phyloP scores from a whole-genome alignment of 257 asterid genomes.

The Solanum microdontum region DNA sequence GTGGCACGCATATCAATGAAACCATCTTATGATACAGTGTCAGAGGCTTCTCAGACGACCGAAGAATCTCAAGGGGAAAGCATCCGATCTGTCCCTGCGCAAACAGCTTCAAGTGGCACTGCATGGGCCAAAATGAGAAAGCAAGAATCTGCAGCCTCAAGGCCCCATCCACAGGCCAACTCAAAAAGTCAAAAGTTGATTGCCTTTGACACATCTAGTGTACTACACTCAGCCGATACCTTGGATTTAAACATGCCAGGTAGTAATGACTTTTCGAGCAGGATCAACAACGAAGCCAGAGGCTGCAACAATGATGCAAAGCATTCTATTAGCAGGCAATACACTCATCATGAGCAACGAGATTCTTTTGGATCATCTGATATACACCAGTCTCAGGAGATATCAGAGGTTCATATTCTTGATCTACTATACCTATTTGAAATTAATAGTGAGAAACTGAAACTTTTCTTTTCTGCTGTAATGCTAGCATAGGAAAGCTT shows the following conservation, averaged over 20 bases:
- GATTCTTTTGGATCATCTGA: background rate
- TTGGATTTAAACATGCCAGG: slow-evolving; percentile 22
- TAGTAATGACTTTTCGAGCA: slow-evolving; percentile 7
- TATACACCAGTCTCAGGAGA: background rate
- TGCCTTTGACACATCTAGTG: slow-evolving; percentile 13
- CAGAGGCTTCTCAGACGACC: slow-evolving; percentile 59
- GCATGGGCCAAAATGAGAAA: slow-evolving; percentile 44
- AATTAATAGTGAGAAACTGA: background rate
- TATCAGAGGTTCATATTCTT: background rate
- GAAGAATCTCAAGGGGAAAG: slow-evolving; percentile 47
- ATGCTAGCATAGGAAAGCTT: background rate
- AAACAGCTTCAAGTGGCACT: slow-evolving; percentile 29
- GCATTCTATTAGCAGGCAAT: background rate
- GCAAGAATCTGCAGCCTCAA: slow-evolving; percentile 32
- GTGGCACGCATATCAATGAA: slow-evolving; percentile 32
- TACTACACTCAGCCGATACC: slow-evolving; percentile 3
- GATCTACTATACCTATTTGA: background rate
- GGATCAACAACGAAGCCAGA: background rate
- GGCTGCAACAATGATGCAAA: background rate
- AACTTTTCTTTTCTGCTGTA: background rate
- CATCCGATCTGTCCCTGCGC: slow-evolving; percentile 45
- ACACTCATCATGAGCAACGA: background rate
- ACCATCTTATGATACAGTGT: slow-evolving; percentile 47
- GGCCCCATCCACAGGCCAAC: slow-evolving; percentile 21
- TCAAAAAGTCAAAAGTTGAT: slow-evolving; percentile 23